Percentiles rank a stretch among this genome's conserved stretches.
Conservation (phyloP, 1,284 basidiomycete genomes). For the Veloboletus limbatus region DNA sequence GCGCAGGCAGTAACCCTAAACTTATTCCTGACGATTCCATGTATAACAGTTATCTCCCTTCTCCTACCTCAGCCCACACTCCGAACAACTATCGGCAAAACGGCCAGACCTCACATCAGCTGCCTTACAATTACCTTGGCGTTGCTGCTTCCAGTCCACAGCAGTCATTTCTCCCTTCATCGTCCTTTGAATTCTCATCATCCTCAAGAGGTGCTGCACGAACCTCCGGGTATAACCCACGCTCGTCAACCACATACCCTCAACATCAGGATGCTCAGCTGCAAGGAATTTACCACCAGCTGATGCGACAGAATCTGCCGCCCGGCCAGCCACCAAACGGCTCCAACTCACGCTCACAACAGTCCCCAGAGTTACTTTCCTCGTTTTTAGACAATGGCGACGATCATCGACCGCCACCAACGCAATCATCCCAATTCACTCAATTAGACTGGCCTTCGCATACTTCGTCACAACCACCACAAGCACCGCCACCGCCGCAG, state of each 20-base stretch:
- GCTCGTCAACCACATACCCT: conserved; percentile 23
- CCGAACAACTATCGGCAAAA: conserved; percentile 30
- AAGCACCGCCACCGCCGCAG: conserved; percentile 15
- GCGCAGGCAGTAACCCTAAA: conserved; percentile 23
- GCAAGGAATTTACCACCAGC: conserved; percentile 32
- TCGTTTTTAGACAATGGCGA: conserved; percentile 31
- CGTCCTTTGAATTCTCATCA: conserved; percentile 31
- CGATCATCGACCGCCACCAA: conserved; percentile 23
- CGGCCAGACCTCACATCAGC: conserved; percentile 27
- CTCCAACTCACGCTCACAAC: conserved; percentile 21
- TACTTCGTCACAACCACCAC: conserved; percentile 22
- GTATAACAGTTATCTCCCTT: conserved; percentile 32
- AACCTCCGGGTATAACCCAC: conserved; percentile 24
- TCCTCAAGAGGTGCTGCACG: conserved; percentile 28
- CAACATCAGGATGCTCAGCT: conserved; percentile 33
- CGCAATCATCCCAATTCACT: conserved; percentile 25
- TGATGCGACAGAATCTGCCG: conserved; percentile 31
- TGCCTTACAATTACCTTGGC: conserved; percentile 26
- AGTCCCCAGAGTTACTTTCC: conserved; percentile 30
- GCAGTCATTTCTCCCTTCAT: conserved; percentile 24
- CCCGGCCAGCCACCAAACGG: conserved; percentile 21
- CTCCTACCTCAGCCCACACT: conserved; percentile 30
- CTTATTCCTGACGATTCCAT: conserved; percentile 30
- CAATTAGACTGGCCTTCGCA: conserved; percentile 34
- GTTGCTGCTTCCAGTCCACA: conserved; percentile 19